Conservation (phyloP, 2,329 filamentous ascomycete species). For the Alternaria sp. region DNA sequence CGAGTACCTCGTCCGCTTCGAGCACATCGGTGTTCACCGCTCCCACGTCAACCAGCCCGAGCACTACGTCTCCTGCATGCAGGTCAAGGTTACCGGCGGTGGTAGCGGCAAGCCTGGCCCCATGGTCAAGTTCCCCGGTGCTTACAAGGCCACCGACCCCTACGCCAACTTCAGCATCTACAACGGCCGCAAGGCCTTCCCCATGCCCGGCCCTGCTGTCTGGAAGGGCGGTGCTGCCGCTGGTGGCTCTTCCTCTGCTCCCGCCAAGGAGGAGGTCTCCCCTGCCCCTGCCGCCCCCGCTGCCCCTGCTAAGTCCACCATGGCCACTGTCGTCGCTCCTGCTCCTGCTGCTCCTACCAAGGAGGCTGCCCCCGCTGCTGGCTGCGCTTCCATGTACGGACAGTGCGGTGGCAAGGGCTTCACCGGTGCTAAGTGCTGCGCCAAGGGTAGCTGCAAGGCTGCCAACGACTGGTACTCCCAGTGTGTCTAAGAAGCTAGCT, state of each 20-base stretch:
- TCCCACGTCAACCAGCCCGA: conserved; percentile 45
- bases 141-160: conserved; percentile 29
- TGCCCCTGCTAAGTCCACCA: not conserved
- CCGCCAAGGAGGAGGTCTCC: conserved; percentile 12
- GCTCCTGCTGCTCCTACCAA: not conserved
- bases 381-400: conserved; percentile 15
- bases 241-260: conserved; percentile 7
- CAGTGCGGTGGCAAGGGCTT: conserved; percentile 26
- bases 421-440: conserved; percentile 21
- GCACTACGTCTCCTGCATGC: conserved; percentile 53
- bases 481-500: conserved; percentile 10
- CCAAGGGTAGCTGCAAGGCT: conserved; percentile 22
- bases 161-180: conserved; percentile 40
- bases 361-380: conserved; percentile 1
- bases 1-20: conserved; percentile 53
- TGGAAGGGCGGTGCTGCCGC: conserved; percentile 16
- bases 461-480: conserved; percentile 27
- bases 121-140: conserved; percentile 46
- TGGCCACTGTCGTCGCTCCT: not conserved
- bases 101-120: conserved; percentile 44
- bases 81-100: conserved; percentile 50
- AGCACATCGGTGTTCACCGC: conserved; percentile 50
- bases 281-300: conserved; percentile 7
- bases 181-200: conserved; percentile 24
- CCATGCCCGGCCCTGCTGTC: conserved; percentile 22